A percentile compares a stretch with the other conserved stretches of the same genome.
phyloP scores from a whole-genome alignment of 495 filamentous ascomycete genomes.

The Aspergillus sclerotioniger region DNA sequence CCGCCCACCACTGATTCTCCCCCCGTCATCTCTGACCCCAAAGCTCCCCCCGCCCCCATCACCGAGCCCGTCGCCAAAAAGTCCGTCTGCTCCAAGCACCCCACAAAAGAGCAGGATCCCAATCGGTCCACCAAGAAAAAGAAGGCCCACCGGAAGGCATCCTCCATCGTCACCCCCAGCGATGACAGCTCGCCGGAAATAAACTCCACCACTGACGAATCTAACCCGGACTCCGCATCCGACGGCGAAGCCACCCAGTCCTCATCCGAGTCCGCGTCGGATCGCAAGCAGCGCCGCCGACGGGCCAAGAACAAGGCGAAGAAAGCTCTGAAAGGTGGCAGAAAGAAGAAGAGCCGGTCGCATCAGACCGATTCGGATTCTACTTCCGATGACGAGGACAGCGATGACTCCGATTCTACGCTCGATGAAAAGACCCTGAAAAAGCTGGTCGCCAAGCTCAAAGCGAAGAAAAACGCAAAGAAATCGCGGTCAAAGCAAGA shows the following conservation, averaged over 20 bases:
- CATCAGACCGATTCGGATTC: slow-evolving; percentile 35
- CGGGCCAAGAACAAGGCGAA: slow-evolving; percentile 48
- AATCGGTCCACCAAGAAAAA: slow-evolving; percentile 25
- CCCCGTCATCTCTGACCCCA: slow-evolving; percentile 30
- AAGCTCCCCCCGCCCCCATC: slow-evolving; percentile 17
- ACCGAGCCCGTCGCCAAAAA: slow-evolving; percentile 29
- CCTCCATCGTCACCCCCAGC: slow-evolving; percentile 24
- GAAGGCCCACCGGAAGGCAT: slow-evolving; percentile 29
- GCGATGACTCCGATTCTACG: slow-evolving; percentile 25
- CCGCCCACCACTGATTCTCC: slow-evolving; percentile 23
- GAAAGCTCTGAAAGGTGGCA: slow-evolving; percentile 36
- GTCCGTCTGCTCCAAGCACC: slow-evolving; percentile 38
- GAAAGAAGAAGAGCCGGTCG: slow-evolving; percentile 44
- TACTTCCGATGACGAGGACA: slow-evolving; percentile 27
- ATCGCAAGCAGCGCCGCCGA: slow-evolving; percentile 29
- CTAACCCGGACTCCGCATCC: slow-evolving; percentile 25
- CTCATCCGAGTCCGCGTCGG: slow-evolving; percentile 29
- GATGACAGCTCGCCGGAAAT: slow-evolving; percentile 28
- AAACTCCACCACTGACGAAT: slow-evolving; percentile 19
- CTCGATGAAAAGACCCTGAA: slow-evolving; percentile 43
- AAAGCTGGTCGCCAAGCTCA: slow-evolving; percentile 50
- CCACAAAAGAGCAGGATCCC: slow-evolving; percentile 20
- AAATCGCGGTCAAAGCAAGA: slow-evolving; percentile 28
- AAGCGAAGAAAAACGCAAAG: slow-evolving; percentile 44
- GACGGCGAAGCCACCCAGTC: slow-evolving; percentile 28